Evolutionary conservation across 2,329 filamentous ascomycete species (phyloP).

Genomic region (Ampelomyces quisqualis): DNA sequence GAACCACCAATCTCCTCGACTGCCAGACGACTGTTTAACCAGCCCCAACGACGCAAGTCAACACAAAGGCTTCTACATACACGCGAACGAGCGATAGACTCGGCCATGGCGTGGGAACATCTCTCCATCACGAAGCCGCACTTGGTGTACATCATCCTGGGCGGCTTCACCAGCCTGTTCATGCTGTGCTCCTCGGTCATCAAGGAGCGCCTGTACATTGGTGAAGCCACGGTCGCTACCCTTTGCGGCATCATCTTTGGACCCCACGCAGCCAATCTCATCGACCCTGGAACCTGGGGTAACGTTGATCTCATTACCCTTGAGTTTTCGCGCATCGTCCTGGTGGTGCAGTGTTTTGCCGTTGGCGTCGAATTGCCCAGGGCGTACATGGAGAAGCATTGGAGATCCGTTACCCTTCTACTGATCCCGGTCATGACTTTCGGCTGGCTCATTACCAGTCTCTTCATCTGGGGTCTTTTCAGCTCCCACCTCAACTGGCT

Average conservation of each 20-base stretch:
- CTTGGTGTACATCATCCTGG: slow-evolving; percentile 96
- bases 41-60: slow-evolving; percentile 29
- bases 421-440: slow-evolving; percentile 96
- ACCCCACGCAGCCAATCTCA: slow-evolving; percentile 77
- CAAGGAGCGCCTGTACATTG: slow-evolving; percentile 98
- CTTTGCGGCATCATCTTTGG: slow-evolving; percentile 87
- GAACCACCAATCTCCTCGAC: slow-evolving; percentile 19
- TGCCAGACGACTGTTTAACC: slow-evolving; percentile 21
- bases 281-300: slow-evolving; percentile 74
- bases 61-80: slow-evolving; percentile 1
- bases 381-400: slow-evolving; percentile 97
- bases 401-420: slow-evolving; percentile 85
- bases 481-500: slow-evolving; percentile 78
- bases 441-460: slow-evolving; percentile 88
- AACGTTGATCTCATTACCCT: slow-evolving; percentile 83
- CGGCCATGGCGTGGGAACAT: slow-evolving; percentile 73
- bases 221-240: slow-evolving; percentile 92
- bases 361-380: slow-evolving; percentile 88
- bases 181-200: slow-evolving; percentile 98
- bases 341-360: slow-evolving; percentile 90
- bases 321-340: slow-evolving; percentile 84
- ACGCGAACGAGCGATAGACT: slow-evolving; percentile 7
- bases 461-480: slow-evolving; percentile 91
- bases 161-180: slow-evolving; percentile 95
- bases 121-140: slow-evolving; percentile 89